Evolutionary conservation across 805 yeast genomes (phyloP), one percentile per base, ranked within the genome.

Genomic region (Wickerhamiella domercqiae): DNA sequence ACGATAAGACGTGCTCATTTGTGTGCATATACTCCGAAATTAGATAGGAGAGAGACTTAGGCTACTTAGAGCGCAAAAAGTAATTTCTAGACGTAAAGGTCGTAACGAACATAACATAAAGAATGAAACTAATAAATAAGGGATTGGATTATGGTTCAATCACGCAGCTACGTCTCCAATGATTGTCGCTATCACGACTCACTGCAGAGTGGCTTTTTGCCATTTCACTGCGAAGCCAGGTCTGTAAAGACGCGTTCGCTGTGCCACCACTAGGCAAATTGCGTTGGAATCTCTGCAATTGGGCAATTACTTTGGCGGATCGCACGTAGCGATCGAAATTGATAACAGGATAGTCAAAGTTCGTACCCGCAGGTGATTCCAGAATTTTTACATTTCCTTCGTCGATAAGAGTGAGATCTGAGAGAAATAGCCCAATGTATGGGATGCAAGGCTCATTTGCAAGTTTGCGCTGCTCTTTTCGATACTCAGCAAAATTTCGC

Each of bases 91-190:
- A n/a, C n/a, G n/a, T n/a, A n/a, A n/a, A 24, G 26, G 26, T 24
- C 26, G 13, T 24, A 9, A 24, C 26, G 26, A 24, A 9, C 26
- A 24, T 24, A 9, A 36, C 14, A 25, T 13, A 9, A 15, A 14
- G 29, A 29, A 32, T 21, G 25, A 24, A 28, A 38, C 32, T 15
- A 39, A 40, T 37, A 36, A 36, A 38, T 34, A 33, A 16, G 29
- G n/a, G 16, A 18, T 14, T 15, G 17, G 33, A 33, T 11, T 34
- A 30, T 6, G 61, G 61, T 48, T 59, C 59, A 31, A 56, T 54
- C 19, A 56, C 44, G 35, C 55, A 50, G 32, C 54, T 48, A 21
- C 61, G 53, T 17, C 61, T 53, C 61, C 61, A 58, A 29, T 54
- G 54, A 3, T 46, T 54, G 31, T 58, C 55, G 19, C 41, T 39